Evolutionary conservation across 2,329 filamentous ascomycete species (phyloP), one percentile per base, ranked within the genome.

Genomic region (Penicillium sp.): DNA sequence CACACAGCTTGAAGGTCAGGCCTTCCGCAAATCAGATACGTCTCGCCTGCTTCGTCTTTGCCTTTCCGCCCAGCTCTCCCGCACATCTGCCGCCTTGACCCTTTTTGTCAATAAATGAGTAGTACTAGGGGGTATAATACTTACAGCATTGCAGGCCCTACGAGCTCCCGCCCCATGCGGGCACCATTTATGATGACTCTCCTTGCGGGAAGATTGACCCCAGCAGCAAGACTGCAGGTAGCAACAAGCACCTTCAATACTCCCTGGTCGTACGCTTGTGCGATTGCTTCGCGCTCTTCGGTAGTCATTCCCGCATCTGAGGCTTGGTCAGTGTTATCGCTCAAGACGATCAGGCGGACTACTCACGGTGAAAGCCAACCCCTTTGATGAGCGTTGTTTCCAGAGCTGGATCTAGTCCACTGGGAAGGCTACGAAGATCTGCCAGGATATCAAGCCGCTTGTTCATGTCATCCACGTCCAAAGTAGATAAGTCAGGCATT

Each of bases 191-290:
- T 82, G 62, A 93, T 91, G 0, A 93, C 91, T 66, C 91, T 82
- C 57, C 91, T 83, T 7, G 91, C 91, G 15, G 82, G 82, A 19
- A 93, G 78, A 74, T 93, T 93, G 62, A 93, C 91, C n/a, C 91
- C 91, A 15, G 90, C 91, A n/a, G 91, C 91, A 60, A 93, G 83
- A 71, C 90, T 92, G 69, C 90, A 92, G 1, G 91, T 93, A 44
- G 91, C 91, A 17, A 92, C 87, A 56, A 91, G 88, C 0, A 92
- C 86, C 67, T 89, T 89, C 19, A 93, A 73, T 5, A 85, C 80
- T 0, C 90, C 90, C 45, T 79, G 75, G 70, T 93, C 90, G 66
- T 92, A 93, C 13, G 90, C 90, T 41, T 83, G 83, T 2, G 90
- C 87, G 58, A 93, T 84, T 7, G 92, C 77, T 53, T 92, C 90